phyloP scores from a whole-genome alignment of 1,284 basidiomycete species.

The Boletus smithii region DNA sequence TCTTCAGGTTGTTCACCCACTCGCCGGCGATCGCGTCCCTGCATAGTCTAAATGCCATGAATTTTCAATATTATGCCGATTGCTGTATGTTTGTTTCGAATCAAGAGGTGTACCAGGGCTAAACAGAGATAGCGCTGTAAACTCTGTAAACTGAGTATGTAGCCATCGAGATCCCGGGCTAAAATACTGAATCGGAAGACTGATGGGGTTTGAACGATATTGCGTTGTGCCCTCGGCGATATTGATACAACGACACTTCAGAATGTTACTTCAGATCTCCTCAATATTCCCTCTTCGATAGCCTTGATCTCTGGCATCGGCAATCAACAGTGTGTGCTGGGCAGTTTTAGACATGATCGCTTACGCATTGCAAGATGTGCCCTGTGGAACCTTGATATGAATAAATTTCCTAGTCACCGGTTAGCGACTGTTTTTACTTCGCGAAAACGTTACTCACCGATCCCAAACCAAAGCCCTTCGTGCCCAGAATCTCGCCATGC shows the following conservation, averaged over 20 bases:
- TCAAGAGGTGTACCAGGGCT: no score
- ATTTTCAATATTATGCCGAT: no score
- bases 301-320: constrained; percentile 51
- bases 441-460: constrained; percentile 36
- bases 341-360: constrained; percentile 22
- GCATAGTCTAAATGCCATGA: no score
- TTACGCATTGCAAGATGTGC: constrained; percentile 59
- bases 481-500: constrained; percentile 50
- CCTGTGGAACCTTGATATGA: constrained; percentile 52
- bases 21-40: no score
- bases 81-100: no score
- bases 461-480: constrained; percentile 54
- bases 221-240: not conserved
- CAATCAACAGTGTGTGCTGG: not conserved
- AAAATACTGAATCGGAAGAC: not conserved
- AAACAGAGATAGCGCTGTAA: no score
- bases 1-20: not conserved
- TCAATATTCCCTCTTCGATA: not conserved
- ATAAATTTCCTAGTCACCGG: constrained; percentile 37
- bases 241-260: not conserved
- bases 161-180: not conserved
- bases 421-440: not conserved
- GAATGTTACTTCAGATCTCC: constrained; percentile 1
- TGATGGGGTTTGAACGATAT: not conserved
- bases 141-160: not conserved